These are phyloP conservation scores for Vanderwaltozyma verrucispora DNA, from an alignment of 805 yeast species.

Conservation along the genomic window DNA sequence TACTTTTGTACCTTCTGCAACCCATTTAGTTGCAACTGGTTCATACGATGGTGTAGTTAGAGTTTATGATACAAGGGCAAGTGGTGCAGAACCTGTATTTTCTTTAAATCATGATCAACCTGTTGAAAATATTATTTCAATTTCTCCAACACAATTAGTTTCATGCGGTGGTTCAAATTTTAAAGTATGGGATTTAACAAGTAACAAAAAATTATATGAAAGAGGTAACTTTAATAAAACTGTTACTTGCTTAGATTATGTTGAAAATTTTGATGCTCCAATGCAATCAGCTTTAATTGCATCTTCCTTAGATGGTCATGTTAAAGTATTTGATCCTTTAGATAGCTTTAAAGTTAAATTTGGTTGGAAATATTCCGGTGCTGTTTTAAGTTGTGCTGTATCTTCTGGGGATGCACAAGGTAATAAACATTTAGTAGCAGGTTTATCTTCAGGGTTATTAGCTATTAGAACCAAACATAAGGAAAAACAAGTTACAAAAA, in stretches of 20 bases:
- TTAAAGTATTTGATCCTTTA: conserved; percentile 78
- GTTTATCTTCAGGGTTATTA: conserved; percentile 79
- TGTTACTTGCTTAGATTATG: conserved; percentile 58
- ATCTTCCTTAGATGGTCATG: conserved; percentile 95
- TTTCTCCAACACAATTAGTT: conserved; percentile 61
- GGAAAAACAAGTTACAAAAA: conserved; percentile 31
- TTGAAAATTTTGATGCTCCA: conserved; percentile 24
- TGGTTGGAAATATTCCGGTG: conserved; percentile 96
- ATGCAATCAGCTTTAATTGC: conserved; percentile 53
- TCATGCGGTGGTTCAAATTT: conserved; percentile 76
- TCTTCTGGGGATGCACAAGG: conserved; percentile 49
- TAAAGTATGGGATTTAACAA: conserved; percentile 88
- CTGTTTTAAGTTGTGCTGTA: conserved; percentile 80
- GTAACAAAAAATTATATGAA: conserved; percentile 51
- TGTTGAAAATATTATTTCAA: conserved; percentile 72
- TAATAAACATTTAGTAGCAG: conserved; percentile 79
- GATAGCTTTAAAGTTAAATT: conserved; percentile 81
- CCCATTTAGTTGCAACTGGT: conserved; percentile 80
- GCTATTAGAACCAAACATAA: conserved; percentile 82
- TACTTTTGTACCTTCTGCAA: conserved; percentile 61
- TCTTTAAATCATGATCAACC: conserved; percentile 68
- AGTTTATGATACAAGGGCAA: conserved; percentile 66
- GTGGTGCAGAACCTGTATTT: conserved; percentile 41
- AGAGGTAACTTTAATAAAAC: conserved; percentile 87
- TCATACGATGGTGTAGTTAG: conserved; percentile 86